phyloP scores from a whole-genome alignment of 2,329 filamentous ascomycete species.

The Escovopsis sp. region DNA sequence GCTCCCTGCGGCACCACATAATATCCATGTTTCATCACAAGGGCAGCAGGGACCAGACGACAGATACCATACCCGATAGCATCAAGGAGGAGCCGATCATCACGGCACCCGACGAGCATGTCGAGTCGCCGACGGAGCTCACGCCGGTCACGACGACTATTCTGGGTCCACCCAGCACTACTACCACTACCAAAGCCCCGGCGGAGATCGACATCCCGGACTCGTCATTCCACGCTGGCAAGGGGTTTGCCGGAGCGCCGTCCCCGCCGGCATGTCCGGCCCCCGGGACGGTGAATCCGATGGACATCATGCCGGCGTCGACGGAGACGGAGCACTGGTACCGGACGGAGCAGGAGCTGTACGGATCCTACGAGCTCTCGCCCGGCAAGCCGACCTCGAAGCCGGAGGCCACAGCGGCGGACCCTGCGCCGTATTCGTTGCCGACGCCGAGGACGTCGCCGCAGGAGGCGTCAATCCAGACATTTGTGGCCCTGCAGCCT shows the following conservation, averaged over 20 bases:
- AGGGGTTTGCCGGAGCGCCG: constrained; percentile 13
- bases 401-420: too few relatives aligned
- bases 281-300: constrained; percentile 36
- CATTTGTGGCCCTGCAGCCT: too few relatives aligned
- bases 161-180: constrained; percentile 3
- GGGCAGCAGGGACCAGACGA: constrained; percentile 17
- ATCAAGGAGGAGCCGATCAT: background rate
- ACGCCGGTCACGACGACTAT: constrained; percentile 2
- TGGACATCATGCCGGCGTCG: constrained; percentile 35
- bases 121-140: constrained; percentile 6
- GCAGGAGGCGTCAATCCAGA: too few relatives aligned
- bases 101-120: constrained; percentile 2
- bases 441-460: too few relatives aligned
- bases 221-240: constrained; percentile 11
- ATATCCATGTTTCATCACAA: constrained; percentile 22
- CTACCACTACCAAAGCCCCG: background rate
- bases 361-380: constrained; percentile 14
- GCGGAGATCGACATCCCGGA: constrained; percentile 13
- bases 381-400: constrained; percentile 2
- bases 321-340: constrained; percentile 24
- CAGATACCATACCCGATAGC: constrained; percentile 9
- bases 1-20: constrained; percentile 22
- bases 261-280: constrained; percentile 21
- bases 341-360: constrained; percentile 22
- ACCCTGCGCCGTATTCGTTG: too few relatives aligned